These are phyloP conservation scores for Blepharisma undulans DNA, from an alignment of 169 alveolate genomes.

Conservation along the genomic window DNA sequence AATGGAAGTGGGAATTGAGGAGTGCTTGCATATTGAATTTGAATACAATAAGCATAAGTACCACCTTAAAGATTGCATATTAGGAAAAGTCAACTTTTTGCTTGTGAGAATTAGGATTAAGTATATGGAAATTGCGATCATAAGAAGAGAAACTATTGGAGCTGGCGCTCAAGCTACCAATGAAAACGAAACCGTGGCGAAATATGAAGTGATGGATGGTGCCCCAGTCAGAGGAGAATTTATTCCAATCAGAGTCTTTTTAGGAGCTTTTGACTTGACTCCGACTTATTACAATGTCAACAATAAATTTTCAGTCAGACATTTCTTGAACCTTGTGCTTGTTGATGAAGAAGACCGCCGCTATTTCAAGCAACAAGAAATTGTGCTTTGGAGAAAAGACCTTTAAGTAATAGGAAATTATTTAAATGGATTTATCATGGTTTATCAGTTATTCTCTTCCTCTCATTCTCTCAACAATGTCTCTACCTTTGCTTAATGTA, in stretches of 20 bases:
- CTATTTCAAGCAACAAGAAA: conserved; percentile 96
- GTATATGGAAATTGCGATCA: conserved; percentile 94
- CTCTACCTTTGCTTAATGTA: background rate
- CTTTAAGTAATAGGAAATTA: conserved; percentile 73
- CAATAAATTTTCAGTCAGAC: conserved; percentile 94
- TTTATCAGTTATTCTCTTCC: background rate
- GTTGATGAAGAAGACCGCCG: conserved; percentile 98
- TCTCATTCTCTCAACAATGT: background rate
- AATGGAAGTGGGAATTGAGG: conserved; percentile 99
- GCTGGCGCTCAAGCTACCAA: conserved; percentile 82
- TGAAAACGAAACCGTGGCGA: conserved; percentile 95
- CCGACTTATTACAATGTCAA: conserved; percentile 97
- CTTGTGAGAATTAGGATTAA: conserved; percentile 97
- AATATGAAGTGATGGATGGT: conserved; percentile 99
- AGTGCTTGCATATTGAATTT: conserved; percentile 95
- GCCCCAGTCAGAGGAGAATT: conserved; percentile 96
- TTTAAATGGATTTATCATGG: background rate
- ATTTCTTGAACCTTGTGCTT: conserved; percentile 95
- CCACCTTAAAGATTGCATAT: conserved; percentile 95
- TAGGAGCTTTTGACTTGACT: conserved; percentile 96
- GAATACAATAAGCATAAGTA: conserved; percentile 94
- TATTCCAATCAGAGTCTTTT: conserved; percentile 95
- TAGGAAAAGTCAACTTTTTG: conserved; percentile 97
- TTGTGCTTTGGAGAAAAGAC: conserved; percentile 96
- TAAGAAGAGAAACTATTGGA: conserved; percentile 85